These are phyloP conservation scores for Solanum pimpinellifolium DNA, from an alignment of 257 asterid species.

Conservation along the genomic window DNA sequence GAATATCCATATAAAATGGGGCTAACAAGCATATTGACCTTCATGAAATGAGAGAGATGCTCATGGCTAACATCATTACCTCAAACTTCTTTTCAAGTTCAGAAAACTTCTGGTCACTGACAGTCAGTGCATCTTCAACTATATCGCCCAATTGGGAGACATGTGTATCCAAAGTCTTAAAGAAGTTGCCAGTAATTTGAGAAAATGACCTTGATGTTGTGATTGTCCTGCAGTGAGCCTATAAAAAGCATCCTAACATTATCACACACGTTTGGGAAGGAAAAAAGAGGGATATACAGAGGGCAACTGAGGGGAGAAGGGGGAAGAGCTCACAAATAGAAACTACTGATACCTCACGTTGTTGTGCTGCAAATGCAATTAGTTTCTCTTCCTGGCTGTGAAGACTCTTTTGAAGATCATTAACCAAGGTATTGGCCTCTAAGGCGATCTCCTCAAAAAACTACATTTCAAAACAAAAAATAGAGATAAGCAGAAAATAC, in stretches of 20 bases:
- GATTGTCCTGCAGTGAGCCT: constrained; percentile 90
- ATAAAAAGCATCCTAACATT: constrained; percentile 9
- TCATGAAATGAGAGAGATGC: background rate
- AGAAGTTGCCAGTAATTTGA: constrained; percentile 52
- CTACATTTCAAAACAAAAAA: constrained; percentile 37
- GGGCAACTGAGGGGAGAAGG: background rate
- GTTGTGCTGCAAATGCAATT: constrained; percentile 60
- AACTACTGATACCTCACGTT: constrained; percentile 44
- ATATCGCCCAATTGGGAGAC: constrained; percentile 69
- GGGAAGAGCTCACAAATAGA: background rate
- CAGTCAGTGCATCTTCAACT: constrained; percentile 67
- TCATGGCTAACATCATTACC: constrained; percentile 33
- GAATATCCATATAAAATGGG: background rate
- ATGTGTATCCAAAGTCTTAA: constrained; percentile 57
- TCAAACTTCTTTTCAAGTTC: constrained; percentile 90
- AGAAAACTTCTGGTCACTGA: constrained; percentile 55
- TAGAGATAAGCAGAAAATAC: background rate
- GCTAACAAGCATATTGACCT: background rate
- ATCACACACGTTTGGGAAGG: background rate
- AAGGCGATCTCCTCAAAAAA: constrained; percentile 62
- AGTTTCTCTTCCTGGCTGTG: constrained; percentile 65
- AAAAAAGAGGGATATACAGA: background rate
- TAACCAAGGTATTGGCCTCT: constrained; percentile 76
- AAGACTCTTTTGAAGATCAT: constrained; percentile 81
- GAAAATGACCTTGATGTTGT: constrained; percentile 72